Conservation (phyloP, 768 basidiomycete species). For the Pulveroboletus frians region DNA sequence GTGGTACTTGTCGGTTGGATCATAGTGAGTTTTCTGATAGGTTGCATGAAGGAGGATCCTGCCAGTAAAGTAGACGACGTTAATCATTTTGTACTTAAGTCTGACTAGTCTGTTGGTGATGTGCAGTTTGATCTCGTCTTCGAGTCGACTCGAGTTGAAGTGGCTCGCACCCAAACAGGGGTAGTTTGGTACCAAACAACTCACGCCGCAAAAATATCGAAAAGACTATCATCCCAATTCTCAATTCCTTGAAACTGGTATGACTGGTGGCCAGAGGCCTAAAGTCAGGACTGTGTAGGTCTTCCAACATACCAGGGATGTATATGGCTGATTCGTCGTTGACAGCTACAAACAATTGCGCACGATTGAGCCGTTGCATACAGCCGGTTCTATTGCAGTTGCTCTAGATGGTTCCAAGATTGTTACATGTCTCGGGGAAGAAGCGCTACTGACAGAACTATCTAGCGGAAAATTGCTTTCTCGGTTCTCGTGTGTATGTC, state of each 20-base stretch:
- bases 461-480: constrained; percentile 68
- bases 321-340: constrained; percentile 8
- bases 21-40: not conserved
- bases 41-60: not conserved
- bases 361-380: constrained; percentile 77
- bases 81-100: not conserved
- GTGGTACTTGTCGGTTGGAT: not conserved
- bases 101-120: no score
- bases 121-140: not conserved
- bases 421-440: constrained; percentile 83
- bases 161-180: not conserved
- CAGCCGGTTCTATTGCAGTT: constrained; percentile 79
- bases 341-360: constrained; percentile 71
- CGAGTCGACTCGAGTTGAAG: not conserved
- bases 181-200: constrained; percentile 11
- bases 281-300: constrained; percentile 45
- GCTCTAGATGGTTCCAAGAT: constrained; percentile 74
- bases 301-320: not conserved
- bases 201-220: constrained; percentile 1
- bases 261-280: constrained; percentile 25
- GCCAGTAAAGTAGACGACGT: constrained; percentile 8
- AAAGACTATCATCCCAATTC: not conserved
- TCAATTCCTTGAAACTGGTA: not conserved
- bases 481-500: constrained; percentile 76
- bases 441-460: constrained; percentile 80